These are phyloP conservation scores for Saccharomycopsis sp. DNA, from an alignment of 805 yeast genomes.

Conservation along the genomic window DNA sequence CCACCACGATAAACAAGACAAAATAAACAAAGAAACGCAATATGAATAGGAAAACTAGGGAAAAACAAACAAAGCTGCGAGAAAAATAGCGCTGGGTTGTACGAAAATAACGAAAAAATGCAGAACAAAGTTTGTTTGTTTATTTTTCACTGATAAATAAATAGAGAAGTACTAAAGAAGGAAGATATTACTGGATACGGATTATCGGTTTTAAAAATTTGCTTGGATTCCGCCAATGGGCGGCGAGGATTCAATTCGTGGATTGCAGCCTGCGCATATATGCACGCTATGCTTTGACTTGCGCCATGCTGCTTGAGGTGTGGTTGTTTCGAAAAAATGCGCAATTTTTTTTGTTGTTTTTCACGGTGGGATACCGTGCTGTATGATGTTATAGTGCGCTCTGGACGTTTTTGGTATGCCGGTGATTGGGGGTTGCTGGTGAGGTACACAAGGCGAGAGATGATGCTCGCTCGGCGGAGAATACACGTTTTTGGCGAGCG, in stretches of 20 bases:
- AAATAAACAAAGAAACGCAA: no score
- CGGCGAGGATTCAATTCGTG: not conserved
- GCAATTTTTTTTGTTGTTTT: no score
- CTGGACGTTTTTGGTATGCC: no score
- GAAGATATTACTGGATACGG: slow-evolving; percentile 2
- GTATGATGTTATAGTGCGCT: no score
- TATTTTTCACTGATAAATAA: not conserved
- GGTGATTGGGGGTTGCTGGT: no score
- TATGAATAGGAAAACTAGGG: no score
- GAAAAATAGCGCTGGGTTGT: not conserved
- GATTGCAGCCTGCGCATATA: not conserved
- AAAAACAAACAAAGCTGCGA: not conserved
- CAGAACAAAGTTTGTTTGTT: not conserved
- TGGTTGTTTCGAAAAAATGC: not conserved
- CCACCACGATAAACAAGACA: no score
- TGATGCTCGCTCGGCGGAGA: no score
- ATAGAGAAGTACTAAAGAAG: not conserved
- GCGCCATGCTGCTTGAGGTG: no score
- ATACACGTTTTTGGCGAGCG: no score
- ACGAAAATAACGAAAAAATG: not conserved
- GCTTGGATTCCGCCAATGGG: slow-evolving; percentile 2
- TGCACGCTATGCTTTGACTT: not conserved
- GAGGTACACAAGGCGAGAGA: no score
- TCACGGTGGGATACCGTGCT: no score
- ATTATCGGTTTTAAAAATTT: not conserved